Evolutionary conservation across 2,329 filamentous ascomycete species (phyloP).

Genomic region (Aspergillus pseudoglaucus): DNA sequence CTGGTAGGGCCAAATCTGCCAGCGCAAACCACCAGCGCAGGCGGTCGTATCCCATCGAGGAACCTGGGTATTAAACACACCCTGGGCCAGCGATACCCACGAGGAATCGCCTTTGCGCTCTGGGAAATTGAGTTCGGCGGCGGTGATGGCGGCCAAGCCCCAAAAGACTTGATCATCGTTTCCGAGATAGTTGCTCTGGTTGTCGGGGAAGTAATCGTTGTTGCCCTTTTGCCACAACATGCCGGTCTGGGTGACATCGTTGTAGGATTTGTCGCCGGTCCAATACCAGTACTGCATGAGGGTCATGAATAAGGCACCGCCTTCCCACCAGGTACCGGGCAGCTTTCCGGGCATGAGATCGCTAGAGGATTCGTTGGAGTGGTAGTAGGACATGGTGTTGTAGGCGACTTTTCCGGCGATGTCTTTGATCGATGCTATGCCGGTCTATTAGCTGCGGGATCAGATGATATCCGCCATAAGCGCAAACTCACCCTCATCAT

Average conservation of each 20-base stretch:
- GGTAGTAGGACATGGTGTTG: conserved; percentile 35
- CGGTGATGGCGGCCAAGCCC: conserved; percentile 74
- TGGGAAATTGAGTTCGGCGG: conserved; percentile 69
- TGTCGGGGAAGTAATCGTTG: conserved; percentile 68
- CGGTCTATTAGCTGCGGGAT: neutral
- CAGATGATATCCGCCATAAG: neutral
- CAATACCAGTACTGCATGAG: conserved; percentile 82
- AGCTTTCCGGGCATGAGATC: conserved; percentile 33
- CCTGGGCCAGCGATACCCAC: conserved; percentile 71
- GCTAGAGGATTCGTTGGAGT: conserved; percentile 28
- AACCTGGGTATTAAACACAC: conserved; percentile 73
- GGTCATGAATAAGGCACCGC: conserved; percentile 62
- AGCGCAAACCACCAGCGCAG: conserved; percentile 71
- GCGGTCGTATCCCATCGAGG: conserved; percentile 60
- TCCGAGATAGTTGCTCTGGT: conserved; percentile 40
- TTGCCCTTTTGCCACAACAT: conserved; percentile 70
- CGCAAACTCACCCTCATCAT: conserved; percentile 13
- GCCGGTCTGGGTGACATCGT: conserved; percentile 59
- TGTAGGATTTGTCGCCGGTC: conserved; percentile 67
- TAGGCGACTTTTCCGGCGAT: conserved; percentile 30
- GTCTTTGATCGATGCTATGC: conserved; percentile 26
- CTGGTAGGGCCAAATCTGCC: conserved; percentile 80
- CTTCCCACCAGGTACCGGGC: conserved; percentile 55
- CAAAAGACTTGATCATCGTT: conserved; percentile 68
- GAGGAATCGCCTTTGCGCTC: conserved; percentile 61